Conservation (phyloP, 129 eudicot species). For the Apium graveolens region DNA sequence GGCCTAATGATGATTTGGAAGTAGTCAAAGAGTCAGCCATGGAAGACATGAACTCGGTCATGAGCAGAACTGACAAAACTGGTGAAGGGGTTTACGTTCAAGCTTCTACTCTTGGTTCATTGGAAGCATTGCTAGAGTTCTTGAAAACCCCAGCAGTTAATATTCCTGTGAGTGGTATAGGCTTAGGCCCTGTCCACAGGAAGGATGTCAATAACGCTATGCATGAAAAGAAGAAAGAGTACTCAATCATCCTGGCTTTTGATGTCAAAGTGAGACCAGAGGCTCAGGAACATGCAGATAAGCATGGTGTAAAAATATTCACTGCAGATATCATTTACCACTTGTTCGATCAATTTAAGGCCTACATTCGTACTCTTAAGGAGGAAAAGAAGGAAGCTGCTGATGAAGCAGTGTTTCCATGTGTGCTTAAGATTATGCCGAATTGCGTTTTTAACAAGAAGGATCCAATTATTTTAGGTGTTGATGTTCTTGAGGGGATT, state of each 20-base stretch:
- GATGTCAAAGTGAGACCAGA: constrained; percentile 92
- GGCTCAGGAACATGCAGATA: constrained; percentile 83
- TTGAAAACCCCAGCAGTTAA: constrained; percentile 75
- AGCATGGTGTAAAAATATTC: constrained; percentile 72
- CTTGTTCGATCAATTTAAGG: constrained; percentile 86
- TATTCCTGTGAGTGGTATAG: constrained; percentile 90
- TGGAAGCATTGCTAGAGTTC: constrained; percentile 81
- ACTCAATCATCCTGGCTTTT: constrained; percentile 76
- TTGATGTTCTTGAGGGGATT: constrained; percentile 81
- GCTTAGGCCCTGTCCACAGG: constrained; percentile 95
- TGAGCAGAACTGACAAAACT: constrained; percentile 76
- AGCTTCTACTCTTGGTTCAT: constrained; percentile 92
- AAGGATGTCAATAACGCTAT: constrained; percentile 88
- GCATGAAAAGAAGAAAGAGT: constrained; percentile 75
- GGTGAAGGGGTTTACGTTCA: constrained; percentile 94
- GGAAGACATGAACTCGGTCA: constrained; percentile 77
- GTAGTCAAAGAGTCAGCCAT: constrained; percentile 54
- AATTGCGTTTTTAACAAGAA: constrained; percentile 80
- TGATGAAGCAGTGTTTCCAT: constrained; percentile 89
- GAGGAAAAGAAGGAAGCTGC: constrained; percentile 89
- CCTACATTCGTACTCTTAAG: constrained; percentile 75
- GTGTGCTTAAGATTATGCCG: constrained; percentile 75
- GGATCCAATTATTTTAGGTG: constrained; percentile 91
- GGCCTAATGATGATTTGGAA: constrained; percentile 73
- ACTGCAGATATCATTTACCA: constrained; percentile 79